Evolutionary conservation across 2,329 filamentous ascomycete species (phyloP), one percentile per base, ranked within the genome.

Genomic region (Colletotrichum sidae): DNA sequence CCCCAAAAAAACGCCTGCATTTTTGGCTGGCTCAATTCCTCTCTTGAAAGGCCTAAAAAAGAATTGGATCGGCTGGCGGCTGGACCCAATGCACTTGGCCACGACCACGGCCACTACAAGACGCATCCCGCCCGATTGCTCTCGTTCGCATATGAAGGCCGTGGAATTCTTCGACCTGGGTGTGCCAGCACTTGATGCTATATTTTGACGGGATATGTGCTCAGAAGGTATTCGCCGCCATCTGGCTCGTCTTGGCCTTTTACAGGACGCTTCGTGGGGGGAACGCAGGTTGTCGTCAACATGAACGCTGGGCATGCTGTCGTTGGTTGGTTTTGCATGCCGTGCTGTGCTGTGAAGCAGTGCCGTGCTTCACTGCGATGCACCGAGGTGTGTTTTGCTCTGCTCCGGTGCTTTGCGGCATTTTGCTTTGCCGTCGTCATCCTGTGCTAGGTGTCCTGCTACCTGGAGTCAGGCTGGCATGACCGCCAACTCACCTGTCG

Each of bases 371-470:
- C 11, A 38, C 11, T 55, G 25, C 42, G 44, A 35, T 60, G 55
- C 17, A 45, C n/a, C 39, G 54, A 25, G 47, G 34, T 34, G 58
- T 50, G 45, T 38, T 49, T 8, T 57, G 50, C 49, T 38, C 25
- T 50, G 34, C 35, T 55, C 45, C 35, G 35, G 55, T 41, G 55
- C 50, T 39, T 52, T 61, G 39, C 57, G 39, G 56, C 51, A 46
- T 25, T 52, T 34, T 65, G 62, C 62, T 61, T 61, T 52, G 51
- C 38, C 46, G 38, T 52, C 57, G 45, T 41, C 46, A 45, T 49
- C 44, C 51, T 15, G 25, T 60, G 51, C 46, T 39, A 37, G 45
- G 33, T 53, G 41, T n/a, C n/a, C 37, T 39, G 33, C 25, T 47
- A 49, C 38, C 45, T 38, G 35, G 6, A n/a, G 6, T 2, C 45